Evolutionary conservation across 257 asterid species (phyloP), one percentile per base, ranked within the genome.

Genomic region (Capsicum baccatum): DNA sequence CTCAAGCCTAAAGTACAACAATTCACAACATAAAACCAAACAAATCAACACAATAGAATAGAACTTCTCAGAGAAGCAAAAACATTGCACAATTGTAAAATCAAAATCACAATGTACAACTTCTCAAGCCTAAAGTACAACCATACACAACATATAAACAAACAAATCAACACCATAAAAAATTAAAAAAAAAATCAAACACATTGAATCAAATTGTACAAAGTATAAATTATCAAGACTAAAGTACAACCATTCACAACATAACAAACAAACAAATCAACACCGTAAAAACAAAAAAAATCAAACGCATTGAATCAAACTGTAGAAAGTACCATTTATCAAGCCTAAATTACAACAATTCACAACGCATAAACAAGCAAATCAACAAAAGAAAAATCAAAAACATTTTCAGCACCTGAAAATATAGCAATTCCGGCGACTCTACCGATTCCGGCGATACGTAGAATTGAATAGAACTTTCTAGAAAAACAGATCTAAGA

Each of bases 401-500:
- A 16, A 42, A 39, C 48, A 87, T 63, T 76, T 50, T 3, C 15
- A 73, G 12, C 26, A 76, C 81, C 81, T 76, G 12, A 26, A 69
- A 16, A 69, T 68, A 68, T 7, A 68, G 26, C 8, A 39, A 15
- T 39, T 68, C 76, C 21, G 21, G 76, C 52, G 50, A 67, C 37
- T 68, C 76, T 2, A 50, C 8, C 13, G 33, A 68, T 68, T 63
- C 69, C 69, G 52, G 19, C 21, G 76, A 68, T 37, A n/a, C 14
- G 12, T 52, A 39, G 26, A 33, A 33, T 13, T 15, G 48, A 33
- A 12, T 35, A 66, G 84, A 73, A 84, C 74, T 83, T 84, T 78
- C 78, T 2, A 19, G 50, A 58, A 44, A 44, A 81, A 67, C 35
- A 86, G 87, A 86, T 84, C 86, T 84, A 81, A 84, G 14, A 79